phyloP scores from a whole-genome alignment of 345 rosid genomes.

The Psidium friedrichsthalianum region DNA sequence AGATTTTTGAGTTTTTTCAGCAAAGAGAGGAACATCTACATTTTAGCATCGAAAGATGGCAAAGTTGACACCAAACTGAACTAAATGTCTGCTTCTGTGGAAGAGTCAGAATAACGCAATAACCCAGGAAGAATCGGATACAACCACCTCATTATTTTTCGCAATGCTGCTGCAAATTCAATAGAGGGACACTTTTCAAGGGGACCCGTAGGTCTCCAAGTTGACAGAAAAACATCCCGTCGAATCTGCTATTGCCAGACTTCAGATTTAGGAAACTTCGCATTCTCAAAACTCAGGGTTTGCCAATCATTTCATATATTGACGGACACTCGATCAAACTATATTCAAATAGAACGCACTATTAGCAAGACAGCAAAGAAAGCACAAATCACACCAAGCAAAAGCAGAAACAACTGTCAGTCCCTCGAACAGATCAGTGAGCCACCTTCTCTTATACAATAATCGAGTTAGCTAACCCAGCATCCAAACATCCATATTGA shows the following conservation, averaged over 20 bases:
- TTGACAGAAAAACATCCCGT: constrained; percentile 31
- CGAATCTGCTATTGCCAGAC: constrained; percentile 60
- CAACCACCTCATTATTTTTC: constrained; percentile 59
- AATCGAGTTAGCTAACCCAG: background rate
- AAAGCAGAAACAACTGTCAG: background rate
- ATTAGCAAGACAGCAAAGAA: background rate
- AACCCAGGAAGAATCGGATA: background rate
- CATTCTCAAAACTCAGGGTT: constrained; percentile 75
- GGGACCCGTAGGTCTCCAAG: constrained; percentile 48
- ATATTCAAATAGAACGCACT: background rate
- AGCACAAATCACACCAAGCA: background rate
- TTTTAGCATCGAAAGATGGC: background rate
- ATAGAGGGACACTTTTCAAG: constrained; percentile 38
- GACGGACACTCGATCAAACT: constrained; percentile 93
- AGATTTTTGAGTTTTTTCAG: background rate
- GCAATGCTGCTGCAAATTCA: constrained; percentile 67
- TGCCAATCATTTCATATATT: constrained; percentile 81
- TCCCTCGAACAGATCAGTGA: background rate
- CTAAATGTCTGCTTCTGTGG: background rate
- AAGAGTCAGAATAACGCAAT: background rate
- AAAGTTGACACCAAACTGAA: background rate
- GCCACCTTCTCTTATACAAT: background rate
- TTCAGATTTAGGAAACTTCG: constrained; percentile 47
- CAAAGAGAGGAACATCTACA: background rate
- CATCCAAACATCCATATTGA: background rate